A percentile compares a stretch with the other conserved stretches of the same genome.
Evolutionary conservation across 139 green algal species (phyloP).

Genomic region (Diplosphaera chodatii): DNA sequence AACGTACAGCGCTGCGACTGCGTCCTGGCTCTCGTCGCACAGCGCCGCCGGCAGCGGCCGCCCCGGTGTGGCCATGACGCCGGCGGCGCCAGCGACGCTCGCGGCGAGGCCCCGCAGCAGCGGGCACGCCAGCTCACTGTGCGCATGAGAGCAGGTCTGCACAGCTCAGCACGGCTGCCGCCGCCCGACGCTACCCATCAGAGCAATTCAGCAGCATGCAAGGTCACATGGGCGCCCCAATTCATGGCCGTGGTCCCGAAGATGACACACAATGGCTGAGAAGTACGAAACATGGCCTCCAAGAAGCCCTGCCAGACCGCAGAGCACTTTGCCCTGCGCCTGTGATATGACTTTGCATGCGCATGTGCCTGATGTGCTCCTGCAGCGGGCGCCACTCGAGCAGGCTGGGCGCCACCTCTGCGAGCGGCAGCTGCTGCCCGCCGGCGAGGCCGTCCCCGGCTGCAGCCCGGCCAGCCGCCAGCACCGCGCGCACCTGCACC

Average conservation of each 20-base stretch:
- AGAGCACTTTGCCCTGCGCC: too few relatives aligned
- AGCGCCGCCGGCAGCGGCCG: slow-evolving; percentile 16
- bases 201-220: too few relatives aligned
- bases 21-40: slow-evolving; percentile 42
- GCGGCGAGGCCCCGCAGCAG: not conserved
- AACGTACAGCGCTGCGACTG: slow-evolving; percentile 41
- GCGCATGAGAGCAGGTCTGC: too few relatives aligned
- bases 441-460: not conserved
- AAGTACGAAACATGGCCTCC: too few relatives aligned
- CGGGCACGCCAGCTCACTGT: not conserved
- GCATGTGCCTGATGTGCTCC: too few relatives aligned
- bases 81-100: not conserved
- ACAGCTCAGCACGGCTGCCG: too few relatives aligned
- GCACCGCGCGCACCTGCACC: not conserved
- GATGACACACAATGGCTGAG: too few relatives aligned
- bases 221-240: too few relatives aligned
- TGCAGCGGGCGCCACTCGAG: slow-evolving; percentile 1
- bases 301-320: too few relatives aligned
- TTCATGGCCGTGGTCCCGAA: too few relatives aligned
- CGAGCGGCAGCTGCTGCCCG: not conserved
- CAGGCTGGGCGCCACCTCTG: slow-evolving; percentile 6
- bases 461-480: not conserved
- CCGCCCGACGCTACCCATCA: too few relatives aligned
- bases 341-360: too few relatives aligned
- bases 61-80: slow-evolving; percentile 3